Evolutionary conservation across 768 basidiomycete species (phyloP), one percentile per base, ranked within the genome.

Genomic region (Melanogaster broomeanus): DNA sequence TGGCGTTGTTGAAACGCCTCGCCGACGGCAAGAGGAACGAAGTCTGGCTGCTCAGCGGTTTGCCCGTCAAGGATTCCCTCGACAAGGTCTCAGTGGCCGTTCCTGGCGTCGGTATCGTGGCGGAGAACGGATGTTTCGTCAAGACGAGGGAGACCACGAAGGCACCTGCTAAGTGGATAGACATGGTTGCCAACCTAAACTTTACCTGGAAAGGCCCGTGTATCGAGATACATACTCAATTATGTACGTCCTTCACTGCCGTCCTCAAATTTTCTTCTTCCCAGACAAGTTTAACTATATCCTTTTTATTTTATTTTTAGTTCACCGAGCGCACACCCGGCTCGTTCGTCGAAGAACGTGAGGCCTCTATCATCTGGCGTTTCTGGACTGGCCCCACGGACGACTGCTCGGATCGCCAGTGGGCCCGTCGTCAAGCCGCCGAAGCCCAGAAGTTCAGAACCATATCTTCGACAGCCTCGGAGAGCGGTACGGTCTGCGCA

Each of bases 381-480:
- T 94, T 87, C 77, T 91, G 87, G 85, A 87, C 83, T 0, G 85
- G 67, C 1, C 61, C 67, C 13, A 58, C 64, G 5, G 69, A 74
- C 31, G 77, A 82, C 33, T 70, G 72, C 35, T 66, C 82, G 0
- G 88, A 90, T 60, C 76, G 85, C 11, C 82, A 81, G 49, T 94
- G 92, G 92, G 92, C 90, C 0, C 79, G 87, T 28, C 74, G 92
- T 19, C 91, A 93, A 64, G 92, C 92, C 2, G 89, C 90, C 0
- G 91, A 93, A 65, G 92, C 92, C 19, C 92, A 93, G n/a, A n/a
- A n/a, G n/a, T n/a, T n/a, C n/a, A n/a, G 69, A 94, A 94, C 69
- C 92, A 93, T 61, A 90, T 93, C 56, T 93, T 90, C 62, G 91
- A 92, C 66, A 88, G 86, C 58, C 82, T 91, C 30, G 90, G 90